Evolutionary conservation across 108 stramenopile genomes (phyloP), one percentile per base, ranked within the genome.

Genomic region (Skeletonema menzelii): DNA sequence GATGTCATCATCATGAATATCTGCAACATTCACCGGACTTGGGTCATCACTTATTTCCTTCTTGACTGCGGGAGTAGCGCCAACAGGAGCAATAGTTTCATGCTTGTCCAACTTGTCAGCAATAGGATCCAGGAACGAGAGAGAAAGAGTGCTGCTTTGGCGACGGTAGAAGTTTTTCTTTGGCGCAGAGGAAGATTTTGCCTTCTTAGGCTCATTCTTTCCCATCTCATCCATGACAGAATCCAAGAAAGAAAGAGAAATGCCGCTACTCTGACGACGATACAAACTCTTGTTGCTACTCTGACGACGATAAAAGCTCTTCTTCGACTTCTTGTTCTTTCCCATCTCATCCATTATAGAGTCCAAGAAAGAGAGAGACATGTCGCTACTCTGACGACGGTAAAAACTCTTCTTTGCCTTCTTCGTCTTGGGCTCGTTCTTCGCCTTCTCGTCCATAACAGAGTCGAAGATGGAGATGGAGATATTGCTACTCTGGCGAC

Each of bases 1-100:
- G 31, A 78, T 78, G 14, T 78, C 77, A 67, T 78, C 65, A 56
- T 78, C 77, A 44, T 46, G 19, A 59, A 78, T 60, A 56, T 78
- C 77, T 38, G 70, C 70, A 34, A 61, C 61, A 27, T 59, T 70
- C 24, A 34, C 19, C 13, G 63, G 47, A 49, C 20, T 20, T 49
- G 20, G 8, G 2, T 49, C n/a, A 22, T 49, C 19, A 22, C 8
- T 49, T 49, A 8, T 19, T 53, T 53, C 15, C 22, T 24, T 53
- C 49, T 53, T 53, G 49, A 10, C 46, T 47, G 46, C 11, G 10
- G 35, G 11, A 37, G 11, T 42, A 42, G 15, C 15, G 40, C 15
- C 40, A n/a, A 42, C 11, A 37, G 35, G 35, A 37, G 35, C 1
- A 0, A 38, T 22, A 65, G 59, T 49, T 57, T 61, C 56, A 56